Conservation (phyloP, 192 early-diverging fungal genomes). For the Backusella psychrophila region DNA sequence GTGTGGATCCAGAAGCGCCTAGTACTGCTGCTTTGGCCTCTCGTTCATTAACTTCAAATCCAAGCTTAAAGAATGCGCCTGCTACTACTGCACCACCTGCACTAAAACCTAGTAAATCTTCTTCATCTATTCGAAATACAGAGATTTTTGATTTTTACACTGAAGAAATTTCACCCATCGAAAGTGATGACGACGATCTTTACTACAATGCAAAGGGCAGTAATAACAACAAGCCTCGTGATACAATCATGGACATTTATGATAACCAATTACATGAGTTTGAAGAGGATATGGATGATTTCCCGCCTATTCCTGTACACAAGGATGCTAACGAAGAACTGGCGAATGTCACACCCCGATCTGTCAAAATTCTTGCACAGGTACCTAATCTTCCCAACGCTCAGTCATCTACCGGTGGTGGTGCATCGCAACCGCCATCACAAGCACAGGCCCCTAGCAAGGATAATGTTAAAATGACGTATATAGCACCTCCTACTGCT, state of each 20-base stretch:
- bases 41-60: neutral
- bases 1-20: neutral
- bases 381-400: constrained; percentile 8
- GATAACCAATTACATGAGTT: constrained; percentile 15
- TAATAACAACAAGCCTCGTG: constrained; percentile 11
- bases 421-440: neutral
- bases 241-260: constrained; percentile 22
- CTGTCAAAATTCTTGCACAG: constrained; percentile 22
- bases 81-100: neutral
- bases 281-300: constrained; percentile 1
- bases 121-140: neutral
- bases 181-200: constrained; percentile 25
- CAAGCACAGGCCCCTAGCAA: neutral
- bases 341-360: constrained; percentile 8
- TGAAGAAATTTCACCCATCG: constrained; percentile 6
- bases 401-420: neutral
- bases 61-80: neutral
- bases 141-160: neutral
- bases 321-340: neutral
- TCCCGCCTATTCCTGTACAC: neutral
- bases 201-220: neutral
- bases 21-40: neutral
- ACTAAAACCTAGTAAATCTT: neutral
- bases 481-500: constrained; percentile 22
- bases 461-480: constrained; percentile 19